A percentile compares a stretch with the other conserved stretches of the same genome.
Evolutionary conservation across 2,329 filamentous ascomycete species (phyloP).

Genomic region (Chaetomium globosum): DNA sequence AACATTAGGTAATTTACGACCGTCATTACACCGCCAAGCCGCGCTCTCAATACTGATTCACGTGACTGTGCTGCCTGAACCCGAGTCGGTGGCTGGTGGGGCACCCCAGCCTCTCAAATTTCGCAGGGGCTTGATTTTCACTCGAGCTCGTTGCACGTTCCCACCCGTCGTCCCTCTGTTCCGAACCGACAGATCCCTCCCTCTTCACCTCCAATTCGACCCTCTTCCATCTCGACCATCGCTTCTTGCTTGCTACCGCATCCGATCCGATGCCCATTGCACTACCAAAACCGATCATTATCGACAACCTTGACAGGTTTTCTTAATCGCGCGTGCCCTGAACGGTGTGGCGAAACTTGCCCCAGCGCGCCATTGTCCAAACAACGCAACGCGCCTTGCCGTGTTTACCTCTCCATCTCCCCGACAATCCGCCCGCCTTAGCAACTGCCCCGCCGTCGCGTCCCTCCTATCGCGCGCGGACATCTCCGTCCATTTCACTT

Average conservation of each 20-base stretch:
- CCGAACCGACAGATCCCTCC: conserved; percentile 25
- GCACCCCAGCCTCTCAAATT: conserved; percentile 38
- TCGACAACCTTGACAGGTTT: conserved; percentile 14
- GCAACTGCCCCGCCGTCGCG: conserved; percentile 22
- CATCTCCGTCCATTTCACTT: not conserved
- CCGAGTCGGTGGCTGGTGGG: conserved; percentile 22
- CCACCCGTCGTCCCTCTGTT: conserved; percentile 8
- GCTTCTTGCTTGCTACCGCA: conserved; percentile 36
- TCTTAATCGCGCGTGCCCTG: conserved; percentile 17
- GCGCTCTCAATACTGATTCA: conserved; percentile 3
- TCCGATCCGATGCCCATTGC: conserved; percentile 30
- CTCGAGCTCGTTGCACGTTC: conserved; percentile 16
- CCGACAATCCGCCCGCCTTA: conserved; percentile 23
- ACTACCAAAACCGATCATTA: conserved; percentile 21
- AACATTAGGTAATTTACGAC: not conserved
- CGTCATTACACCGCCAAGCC: not conserved
- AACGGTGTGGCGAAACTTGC: conserved; percentile 9
- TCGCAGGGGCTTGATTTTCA: conserved; percentile 29
- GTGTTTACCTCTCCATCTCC: conserved; percentile 35
- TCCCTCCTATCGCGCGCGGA: conserved; percentile 23
- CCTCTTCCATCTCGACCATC: conserved; percentile 29
- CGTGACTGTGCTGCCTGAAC: conserved; percentile 22
- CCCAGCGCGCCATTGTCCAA: conserved; percentile 29
- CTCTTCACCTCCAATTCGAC: conserved; percentile 27
- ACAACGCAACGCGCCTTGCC: conserved; percentile 32